Evolutionary conservation across 2,329 filamentous ascomycete genomes (phyloP), one percentile per base, ranked within the genome.

Genomic region (Beauveria medogensis): DNA sequence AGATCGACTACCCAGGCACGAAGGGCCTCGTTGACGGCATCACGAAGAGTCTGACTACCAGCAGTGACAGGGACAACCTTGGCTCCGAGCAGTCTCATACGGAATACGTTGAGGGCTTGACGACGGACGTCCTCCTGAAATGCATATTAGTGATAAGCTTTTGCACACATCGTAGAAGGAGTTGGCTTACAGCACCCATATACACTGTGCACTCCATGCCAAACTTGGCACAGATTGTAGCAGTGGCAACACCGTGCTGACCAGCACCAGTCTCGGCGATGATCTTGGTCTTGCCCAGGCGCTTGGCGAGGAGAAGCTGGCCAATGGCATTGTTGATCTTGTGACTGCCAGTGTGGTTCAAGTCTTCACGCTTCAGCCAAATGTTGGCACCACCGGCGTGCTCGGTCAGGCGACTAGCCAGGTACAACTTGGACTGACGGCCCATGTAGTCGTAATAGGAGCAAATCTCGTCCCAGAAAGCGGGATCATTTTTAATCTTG

Each of bases 251-350:
- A 79, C 94, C 94, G 75, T 99, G 94, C 77, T 99, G 94, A 20
- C 94, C 94, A 59, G 94, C 94, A 67, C 94, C 94, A 18, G 94
- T 99, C 78, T 99, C 94, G 54, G 94, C 94, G 68, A 99, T 99
- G 69, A 99, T 97, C 73, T 92, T 89, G 6, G 88, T 97, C 83
- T 99, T 99, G 55, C 94, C 94, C 54, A 99, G 77, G 64, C 91
- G 82, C 68, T 83, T 83, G 2, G 94, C 94, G 44, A 99, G 79
- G 16, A 99, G 83, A 54, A 97, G 86, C 75, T 99, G 94, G 2
- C 94, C 94, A 9, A 99, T 80, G 0, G 94, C 94, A 70, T 99
- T 99, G 81, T 99, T 99, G 81, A 99, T 97, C 83, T 99, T 99
- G 82, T 99, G 94, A 64, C 90, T 95, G 66, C 94, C 94, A 9